phyloP scores from a whole-genome alignment of 108 stramenopile genomes.

The Skeletonema potamos region DNA sequence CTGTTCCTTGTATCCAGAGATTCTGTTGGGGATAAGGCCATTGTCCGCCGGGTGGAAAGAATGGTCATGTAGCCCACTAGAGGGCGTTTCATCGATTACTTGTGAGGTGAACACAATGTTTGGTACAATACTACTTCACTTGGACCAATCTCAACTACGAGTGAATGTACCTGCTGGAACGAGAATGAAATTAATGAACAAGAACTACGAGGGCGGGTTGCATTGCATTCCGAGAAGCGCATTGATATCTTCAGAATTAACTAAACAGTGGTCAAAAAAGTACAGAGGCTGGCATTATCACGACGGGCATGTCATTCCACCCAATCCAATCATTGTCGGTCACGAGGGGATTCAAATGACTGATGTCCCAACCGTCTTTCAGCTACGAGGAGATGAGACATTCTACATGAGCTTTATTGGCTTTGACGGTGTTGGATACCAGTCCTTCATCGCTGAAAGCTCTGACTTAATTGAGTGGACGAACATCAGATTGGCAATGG shows the following conservation, averaged over 20 bases:
- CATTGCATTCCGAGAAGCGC: slow-evolving; percentile 14
- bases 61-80: slow-evolving; percentile 26
- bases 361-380: slow-evolving; percentile 46
- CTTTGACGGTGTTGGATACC: slow-evolving; percentile 39
- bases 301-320: slow-evolving; percentile 28
- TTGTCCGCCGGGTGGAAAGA: slow-evolving; percentile 39
- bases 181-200: slow-evolving; percentile 33
- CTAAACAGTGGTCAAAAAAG: slow-evolving; percentile 29
- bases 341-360: slow-evolving; percentile 39
- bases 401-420: slow-evolving; percentile 49
- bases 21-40: slow-evolving; percentile 35
- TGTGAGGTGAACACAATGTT: slow-evolving; percentile 10
- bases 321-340: slow-evolving; percentile 19
- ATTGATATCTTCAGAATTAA: slow-evolving; percentile 22
- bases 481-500: slow-evolving; percentile 36
- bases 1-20: slow-evolving; percentile 35
- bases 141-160: slow-evolving; percentile 6
- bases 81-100: slow-evolving; percentile 1
- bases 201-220: slow-evolving; percentile 8
- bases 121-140: slow-evolving; percentile 13
- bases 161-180: slow-evolving; percentile 30
- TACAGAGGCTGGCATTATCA: slow-evolving; percentile 41
- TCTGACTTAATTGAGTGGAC: slow-evolving; percentile 32
- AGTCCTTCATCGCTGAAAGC: slow-evolving; percentile 41
- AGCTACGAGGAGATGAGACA: slow-evolving; percentile 32